Evolutionary conservation across 352 stramenopile genomes (phyloP).

Genomic region (Nothophytophthora sp.): DNA sequence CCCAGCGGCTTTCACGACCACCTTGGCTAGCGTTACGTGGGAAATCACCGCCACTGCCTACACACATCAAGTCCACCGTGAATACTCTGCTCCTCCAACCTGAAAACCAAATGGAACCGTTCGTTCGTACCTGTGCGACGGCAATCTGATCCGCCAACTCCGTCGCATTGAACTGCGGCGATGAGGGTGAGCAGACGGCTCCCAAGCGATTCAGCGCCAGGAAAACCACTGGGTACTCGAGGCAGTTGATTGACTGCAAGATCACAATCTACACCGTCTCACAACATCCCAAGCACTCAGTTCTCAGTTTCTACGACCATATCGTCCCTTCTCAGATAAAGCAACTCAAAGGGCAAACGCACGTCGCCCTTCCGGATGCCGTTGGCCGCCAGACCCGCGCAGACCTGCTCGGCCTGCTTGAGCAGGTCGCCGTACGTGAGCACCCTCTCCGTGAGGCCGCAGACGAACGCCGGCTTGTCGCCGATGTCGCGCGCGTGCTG

Average conservation of each 20-base stretch:
- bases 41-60: conserved; percentile 27
- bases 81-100: too few species aligned
- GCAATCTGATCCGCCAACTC: conserved; percentile 29
- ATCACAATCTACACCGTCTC: conserved; percentile 20
- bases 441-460: conserved; percentile 27
- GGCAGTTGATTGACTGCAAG: conserved; percentile 37
- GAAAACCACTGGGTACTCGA: conserved; percentile 42
- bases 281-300: not conserved
- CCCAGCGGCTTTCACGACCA: conserved; percentile 14
- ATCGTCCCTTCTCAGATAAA: too few species aligned
- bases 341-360: too few species aligned
- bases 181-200: conserved; percentile 33
- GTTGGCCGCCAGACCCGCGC: conserved; percentile 23
- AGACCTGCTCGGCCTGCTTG: conserved; percentile 13
- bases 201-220: conserved; percentile 30
- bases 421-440: conserved; percentile 28
- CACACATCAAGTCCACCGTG: too few species aligned
- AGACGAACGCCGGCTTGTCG: conserved; percentile 29
- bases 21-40: conserved; percentile 23
- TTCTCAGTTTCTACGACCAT: not conserved
- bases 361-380: conserved; percentile 44
- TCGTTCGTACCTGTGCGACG: conserved; percentile 17
- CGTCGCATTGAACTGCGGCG: conserved; percentile 21
- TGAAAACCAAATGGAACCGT: too few species aligned
- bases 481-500: conserved; percentile 19